Evolutionary conservation across 2,329 filamentous ascomycete genomes (phyloP).

Genomic region (Trichoderma sp.): DNA sequence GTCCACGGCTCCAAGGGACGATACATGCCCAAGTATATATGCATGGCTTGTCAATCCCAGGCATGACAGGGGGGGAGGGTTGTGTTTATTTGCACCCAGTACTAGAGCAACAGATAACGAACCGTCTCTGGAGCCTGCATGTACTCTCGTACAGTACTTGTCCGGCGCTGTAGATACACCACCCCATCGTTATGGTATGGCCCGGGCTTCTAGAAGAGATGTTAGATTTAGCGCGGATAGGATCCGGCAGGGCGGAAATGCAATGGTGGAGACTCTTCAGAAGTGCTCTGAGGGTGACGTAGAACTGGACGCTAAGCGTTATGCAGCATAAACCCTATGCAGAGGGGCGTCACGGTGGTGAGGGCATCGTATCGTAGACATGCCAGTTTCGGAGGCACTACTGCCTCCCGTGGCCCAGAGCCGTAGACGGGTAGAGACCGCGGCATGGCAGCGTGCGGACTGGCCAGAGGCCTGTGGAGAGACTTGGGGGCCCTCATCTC

Average conservation of each 20-base stretch:
- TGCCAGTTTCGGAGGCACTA: not conserved
- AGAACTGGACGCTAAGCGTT: not conserved
- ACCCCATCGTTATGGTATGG: not conserved
- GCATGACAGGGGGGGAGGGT: not conserved
- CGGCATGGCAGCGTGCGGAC: conserved; percentile 12
- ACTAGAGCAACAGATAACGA: conserved; percentile 1
- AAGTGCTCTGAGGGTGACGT: conserved; percentile 18
- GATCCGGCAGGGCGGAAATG: conserved; percentile 23
- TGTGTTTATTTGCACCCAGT: conserved; percentile 11
- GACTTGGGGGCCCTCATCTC: not conserved
- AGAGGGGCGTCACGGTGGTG: conserved; percentile 8
- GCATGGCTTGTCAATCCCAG: not conserved
- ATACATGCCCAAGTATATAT: not conserved
- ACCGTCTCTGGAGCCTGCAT: not conserved
- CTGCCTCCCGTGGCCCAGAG: not conserved
- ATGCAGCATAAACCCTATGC: conserved; percentile 4
- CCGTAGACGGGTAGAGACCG: not conserved
- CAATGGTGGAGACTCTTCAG: not conserved
- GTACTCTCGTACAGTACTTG: conserved; percentile 2
- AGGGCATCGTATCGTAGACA: not conserved
- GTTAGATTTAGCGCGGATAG: conserved; percentile 13
- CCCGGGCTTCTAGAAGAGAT: conserved; percentile 25
- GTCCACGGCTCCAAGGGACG: not conserved
- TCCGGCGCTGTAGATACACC: not conserved
- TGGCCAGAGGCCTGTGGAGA: conserved; percentile 11